Evolutionary conservation across 768 basidiomycete species (phyloP), one percentile per base, ranked within the genome.

Genomic region (Rhizopogon salebrosus): DNA sequence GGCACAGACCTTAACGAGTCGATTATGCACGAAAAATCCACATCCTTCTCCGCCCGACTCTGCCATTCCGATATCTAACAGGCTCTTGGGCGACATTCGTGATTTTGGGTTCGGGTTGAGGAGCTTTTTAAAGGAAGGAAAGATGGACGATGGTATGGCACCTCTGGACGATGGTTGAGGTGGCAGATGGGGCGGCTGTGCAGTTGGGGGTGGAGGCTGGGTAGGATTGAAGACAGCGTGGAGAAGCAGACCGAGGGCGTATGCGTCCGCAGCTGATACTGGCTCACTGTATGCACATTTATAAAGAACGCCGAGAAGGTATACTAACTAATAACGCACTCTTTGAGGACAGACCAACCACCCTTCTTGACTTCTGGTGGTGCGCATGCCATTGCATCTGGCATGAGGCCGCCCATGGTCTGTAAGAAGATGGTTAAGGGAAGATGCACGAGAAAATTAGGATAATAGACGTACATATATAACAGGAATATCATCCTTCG

Each of bases 321-420:
- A 20, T 9, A 38, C 26, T 5, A 41, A 27, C 4, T 23, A 34
- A 34, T n/a, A 37, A 56, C 78, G 67, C 62, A 94, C 93, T 92
- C 85, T 75, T 93, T 92, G 13, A 95, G 68, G 1, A 72, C 70
- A 18, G 83, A 83, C 89, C 92, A 98, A 5, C 95, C 93, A 23
- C 74, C 75, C 64, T 88, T 93, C 72, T 84, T 88, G 4, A 95
- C 87, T 72, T 99, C 97, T 0, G 97, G 93, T 14, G 87, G 77
- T 3, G 87, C 80, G 62, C 78, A 83, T 14, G 70, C 60, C 51
- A 80, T 77, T 10, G 84, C 76, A 51, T 82, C 83, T 16, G 83
- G 87, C 52, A 85, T 64, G 53, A 80, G 67, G 37, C 79, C 79
- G 41, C 84, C 92, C 72, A 81, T 75, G 18, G 78, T 85, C 92